These are phyloP conservation scores for Boechera divaricarpa DNA, from an alignment of 345 rosid species.

Conservation along the genomic window DNA sequence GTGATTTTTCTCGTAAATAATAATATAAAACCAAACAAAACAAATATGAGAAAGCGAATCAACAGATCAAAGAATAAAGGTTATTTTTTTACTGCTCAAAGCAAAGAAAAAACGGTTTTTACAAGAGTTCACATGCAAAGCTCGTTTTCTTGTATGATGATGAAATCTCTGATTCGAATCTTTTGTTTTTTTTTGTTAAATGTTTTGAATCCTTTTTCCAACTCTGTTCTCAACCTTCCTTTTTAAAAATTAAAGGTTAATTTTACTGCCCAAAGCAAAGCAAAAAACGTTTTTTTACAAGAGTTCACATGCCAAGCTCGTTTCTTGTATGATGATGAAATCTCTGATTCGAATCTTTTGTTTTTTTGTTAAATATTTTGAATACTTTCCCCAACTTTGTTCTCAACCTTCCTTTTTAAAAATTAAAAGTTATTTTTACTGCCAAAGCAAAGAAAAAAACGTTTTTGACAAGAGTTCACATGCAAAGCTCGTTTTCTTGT, in stretches of 20 bases:
- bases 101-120: neutral
- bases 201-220: no score
- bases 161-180: constrained; percentile 20
- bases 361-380: no score
- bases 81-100: neutral
- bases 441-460: neutral
- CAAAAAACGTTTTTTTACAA: neutral
- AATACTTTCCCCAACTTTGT: no score
- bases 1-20: no score
- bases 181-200: no score
- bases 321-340: constrained; percentile 23
- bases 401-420: neutral
- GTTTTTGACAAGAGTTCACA: neutral
- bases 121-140: constrained; percentile 11
- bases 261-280: neutral
- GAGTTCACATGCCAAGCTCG: constrained; percentile 14
- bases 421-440: no score
- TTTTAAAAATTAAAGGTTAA: no score
- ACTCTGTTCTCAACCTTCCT: neutral
- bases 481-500: constrained; percentile 16
- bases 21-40: no score
- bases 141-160: constrained; percentile 19
- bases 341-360: constrained; percentile 2
- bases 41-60: no score
- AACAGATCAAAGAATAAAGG: no score